Evolutionary conservation across 2,329 filamentous ascomycete species (phyloP).

Genomic region (Eutypa lata): DNA sequence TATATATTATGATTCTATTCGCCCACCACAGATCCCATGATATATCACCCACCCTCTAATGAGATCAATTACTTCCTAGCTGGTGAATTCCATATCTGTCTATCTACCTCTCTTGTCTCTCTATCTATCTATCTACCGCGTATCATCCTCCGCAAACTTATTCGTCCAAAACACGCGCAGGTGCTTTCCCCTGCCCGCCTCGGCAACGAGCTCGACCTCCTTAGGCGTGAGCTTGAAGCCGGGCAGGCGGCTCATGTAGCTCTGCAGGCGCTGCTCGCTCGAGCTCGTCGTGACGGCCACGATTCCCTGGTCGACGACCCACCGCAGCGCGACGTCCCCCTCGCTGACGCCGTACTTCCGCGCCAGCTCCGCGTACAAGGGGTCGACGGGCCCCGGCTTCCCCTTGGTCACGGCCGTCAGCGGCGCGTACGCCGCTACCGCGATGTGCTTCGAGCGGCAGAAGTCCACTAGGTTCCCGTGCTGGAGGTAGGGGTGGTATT

Average conservation of each 20-base stretch:
- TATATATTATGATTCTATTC: too few species aligned
- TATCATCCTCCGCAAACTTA: constrained; percentile 51
- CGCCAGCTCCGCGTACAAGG: constrained; percentile 47
- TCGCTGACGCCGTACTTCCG: constrained; percentile 56
- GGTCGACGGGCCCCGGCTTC: constrained; percentile 51
- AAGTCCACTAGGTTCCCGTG: constrained; percentile 58
- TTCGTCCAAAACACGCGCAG: constrained; percentile 57
- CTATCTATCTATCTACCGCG: constrained; percentile 28
- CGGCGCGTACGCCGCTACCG: constrained; percentile 52
- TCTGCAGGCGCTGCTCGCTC: constrained; percentile 54
- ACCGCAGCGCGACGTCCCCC: constrained; percentile 56
- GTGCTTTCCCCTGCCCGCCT: constrained; percentile 58
- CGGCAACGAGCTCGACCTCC: constrained; percentile 55
- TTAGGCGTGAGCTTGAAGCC: constrained; percentile 57
- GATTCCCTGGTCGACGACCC: constrained; percentile 58
- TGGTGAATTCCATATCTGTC: not conserved
- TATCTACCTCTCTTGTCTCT: not conserved
- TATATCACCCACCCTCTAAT: too few species aligned
- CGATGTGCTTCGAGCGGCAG: constrained; percentile 55
- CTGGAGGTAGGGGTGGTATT: constrained; percentile 74
- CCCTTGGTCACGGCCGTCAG: constrained; percentile 45
- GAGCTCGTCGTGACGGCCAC: constrained; percentile 58
- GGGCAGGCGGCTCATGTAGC: constrained; percentile 49
- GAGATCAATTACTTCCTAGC: too few species aligned
- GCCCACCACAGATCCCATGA: too few species aligned